Evolutionary conservation across 2,329 filamentous ascomycete species (phyloP).

Genomic region (Thelonectria discophora): DNA sequence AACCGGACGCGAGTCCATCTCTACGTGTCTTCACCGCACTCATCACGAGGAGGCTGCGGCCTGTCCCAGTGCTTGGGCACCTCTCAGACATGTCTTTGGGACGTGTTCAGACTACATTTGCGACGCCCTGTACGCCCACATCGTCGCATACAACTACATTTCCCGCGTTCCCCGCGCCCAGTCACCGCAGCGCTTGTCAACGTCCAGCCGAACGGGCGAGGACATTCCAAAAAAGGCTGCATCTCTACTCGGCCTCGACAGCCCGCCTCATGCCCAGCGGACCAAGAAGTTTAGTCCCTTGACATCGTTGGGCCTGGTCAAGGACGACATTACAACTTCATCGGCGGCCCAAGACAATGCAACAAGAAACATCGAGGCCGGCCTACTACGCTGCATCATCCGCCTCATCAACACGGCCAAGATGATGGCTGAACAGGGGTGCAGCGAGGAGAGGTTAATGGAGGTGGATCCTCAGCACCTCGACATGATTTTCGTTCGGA

Average conservation of each 20-base stretch:
- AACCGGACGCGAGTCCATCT: conserved; percentile 36
- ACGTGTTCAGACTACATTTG: conserved; percentile 63
- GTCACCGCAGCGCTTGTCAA: conserved; percentile 27
- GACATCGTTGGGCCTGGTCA: conserved; percentile 38
- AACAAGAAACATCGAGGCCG: conserved; percentile 57
- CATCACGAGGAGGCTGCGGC: conserved; percentile 28
- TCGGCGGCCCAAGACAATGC: conserved; percentile 45
- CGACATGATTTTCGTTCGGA: conserved; percentile 51
- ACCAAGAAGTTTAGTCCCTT: conserved; percentile 41
- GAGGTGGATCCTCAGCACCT: conserved; percentile 45
- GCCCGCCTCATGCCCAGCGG: conserved; percentile 32
- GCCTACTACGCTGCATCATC: conserved; percentile 60
- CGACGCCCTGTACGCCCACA: conserved; percentile 67
- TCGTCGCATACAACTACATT: conserved; percentile 68
- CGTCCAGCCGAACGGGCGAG: conserved; percentile 37
- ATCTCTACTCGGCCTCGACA: conserved; percentile 57
- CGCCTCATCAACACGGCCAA: conserved; percentile 60
- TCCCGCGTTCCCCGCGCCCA: conserved; percentile 44
- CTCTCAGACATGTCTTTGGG: conserved; percentile 63
- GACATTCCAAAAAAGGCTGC: conserved; percentile 63
- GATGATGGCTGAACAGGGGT: conserved; percentile 46
- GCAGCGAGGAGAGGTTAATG: conserved; percentile 43
- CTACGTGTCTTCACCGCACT: conserved; percentile 30
- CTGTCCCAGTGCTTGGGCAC: conserved; percentile 50
- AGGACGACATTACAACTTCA: conserved; percentile 36